Evolutionary conservation across 139 green algal species (phyloP).

Genomic region (Trebouxia sp.): DNA sequence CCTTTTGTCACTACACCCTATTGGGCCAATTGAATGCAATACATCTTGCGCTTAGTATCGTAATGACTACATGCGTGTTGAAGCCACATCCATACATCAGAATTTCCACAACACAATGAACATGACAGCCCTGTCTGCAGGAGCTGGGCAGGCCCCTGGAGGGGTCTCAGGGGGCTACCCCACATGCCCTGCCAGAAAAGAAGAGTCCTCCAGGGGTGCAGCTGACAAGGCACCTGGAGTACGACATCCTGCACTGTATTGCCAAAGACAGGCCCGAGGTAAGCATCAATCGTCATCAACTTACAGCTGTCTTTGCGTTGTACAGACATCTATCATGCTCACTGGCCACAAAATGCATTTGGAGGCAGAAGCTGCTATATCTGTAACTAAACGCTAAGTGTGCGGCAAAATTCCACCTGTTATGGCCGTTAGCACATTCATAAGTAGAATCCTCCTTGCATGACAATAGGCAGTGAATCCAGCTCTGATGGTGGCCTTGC

Average conservation of each 20-base stretch:
- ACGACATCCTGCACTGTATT: conserved; percentile 23
- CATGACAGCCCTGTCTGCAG: too few relatives aligned
- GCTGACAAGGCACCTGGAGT: conserved; percentile 25
- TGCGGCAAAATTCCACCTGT: too few relatives aligned
- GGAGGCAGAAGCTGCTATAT: too few relatives aligned
- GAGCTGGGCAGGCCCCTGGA: conserved; percentile 1
- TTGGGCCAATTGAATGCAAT: too few relatives aligned
- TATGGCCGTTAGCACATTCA: too few relatives aligned
- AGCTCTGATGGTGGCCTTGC: neutral
- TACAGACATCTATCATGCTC: neutral
- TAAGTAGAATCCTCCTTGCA: too few relatives aligned
- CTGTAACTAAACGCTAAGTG: too few relatives aligned
- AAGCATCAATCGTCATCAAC: neutral
- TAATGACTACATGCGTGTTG: too few relatives aligned
- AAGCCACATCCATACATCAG: too few relatives aligned
- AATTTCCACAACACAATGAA: too few relatives aligned
- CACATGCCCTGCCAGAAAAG: neutral
- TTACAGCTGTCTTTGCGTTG: neutral
- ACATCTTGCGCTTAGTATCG: too few relatives aligned
- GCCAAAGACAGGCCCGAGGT: conserved; percentile 26
- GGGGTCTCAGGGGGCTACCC: neutral
- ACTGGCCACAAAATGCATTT: neutral
- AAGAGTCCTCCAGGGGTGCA: neutral
- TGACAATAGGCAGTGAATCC: neutral
- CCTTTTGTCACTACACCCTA: too few relatives aligned